Conservation (phyloP, 148 eudicot species). For the Fagopyrum tataricum region DNA sequence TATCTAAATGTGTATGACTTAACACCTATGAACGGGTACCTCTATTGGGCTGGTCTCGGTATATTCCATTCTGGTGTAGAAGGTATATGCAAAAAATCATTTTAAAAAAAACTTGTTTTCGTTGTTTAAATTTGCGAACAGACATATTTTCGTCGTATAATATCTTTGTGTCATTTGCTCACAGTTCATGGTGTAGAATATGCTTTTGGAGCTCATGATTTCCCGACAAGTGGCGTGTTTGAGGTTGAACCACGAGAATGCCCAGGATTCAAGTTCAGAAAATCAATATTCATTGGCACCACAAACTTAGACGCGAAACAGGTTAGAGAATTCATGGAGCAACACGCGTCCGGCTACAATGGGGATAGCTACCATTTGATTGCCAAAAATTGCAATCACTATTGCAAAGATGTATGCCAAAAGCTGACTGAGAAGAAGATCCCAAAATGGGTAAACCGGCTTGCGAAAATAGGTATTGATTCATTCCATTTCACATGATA, state of each 20-base stretch:
- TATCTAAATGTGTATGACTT: conserved; percentile 85
- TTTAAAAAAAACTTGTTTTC: not conserved
- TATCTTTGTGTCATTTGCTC: not conserved
- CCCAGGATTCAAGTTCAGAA: conserved; percentile 86
- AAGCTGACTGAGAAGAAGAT: conserved; percentile 65
- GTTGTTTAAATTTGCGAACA: not conserved
- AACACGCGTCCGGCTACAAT: conserved; percentile 58
- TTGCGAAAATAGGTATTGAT: conserved; percentile 62
- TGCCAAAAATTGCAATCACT: conserved; percentile 83
- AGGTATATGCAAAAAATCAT: conserved; percentile 32
- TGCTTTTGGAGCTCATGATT: conserved; percentile 95
- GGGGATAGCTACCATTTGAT: conserved; percentile 90
- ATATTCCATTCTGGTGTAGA: conserved; percentile 95
- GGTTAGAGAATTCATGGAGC: conserved; percentile 78
- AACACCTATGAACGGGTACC: conserved; percentile 84
- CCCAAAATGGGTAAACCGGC: conserved; percentile 88
- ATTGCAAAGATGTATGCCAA: conserved; percentile 76
- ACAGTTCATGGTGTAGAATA: conserved; percentile 92
- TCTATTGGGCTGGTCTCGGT: conserved; percentile 93
- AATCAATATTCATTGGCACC: conserved; percentile 65
- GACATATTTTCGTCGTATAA: not conserved
- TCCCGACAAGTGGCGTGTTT: conserved; percentile 76
- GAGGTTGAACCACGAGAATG: conserved; percentile 92
- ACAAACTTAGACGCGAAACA: conserved; percentile 55
- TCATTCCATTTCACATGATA: not conserved